These are phyloP conservation scores for Groenewaldozyma salmanticensis DNA, from an alignment of 805 yeast species.

Conservation along the genomic window DNA sequence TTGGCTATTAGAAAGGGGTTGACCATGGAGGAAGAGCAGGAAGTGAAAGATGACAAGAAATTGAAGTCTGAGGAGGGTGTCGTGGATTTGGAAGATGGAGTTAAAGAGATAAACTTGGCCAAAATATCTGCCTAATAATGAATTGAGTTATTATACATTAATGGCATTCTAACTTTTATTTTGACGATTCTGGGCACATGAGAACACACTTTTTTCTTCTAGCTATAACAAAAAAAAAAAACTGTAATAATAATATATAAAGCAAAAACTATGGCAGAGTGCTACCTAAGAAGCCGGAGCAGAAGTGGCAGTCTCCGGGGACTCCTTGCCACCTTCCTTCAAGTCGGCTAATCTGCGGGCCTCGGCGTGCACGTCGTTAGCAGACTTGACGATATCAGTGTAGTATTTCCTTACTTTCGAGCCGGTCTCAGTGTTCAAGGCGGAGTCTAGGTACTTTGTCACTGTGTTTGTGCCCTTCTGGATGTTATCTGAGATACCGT, in stretches of 20 bases:
- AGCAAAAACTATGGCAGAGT: no score
- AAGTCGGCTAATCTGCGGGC: slow-evolving; percentile 61
- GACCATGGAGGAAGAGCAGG: no score
- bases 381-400: slow-evolving; percentile 44
- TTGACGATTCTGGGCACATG: no score
- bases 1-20: slow-evolving; percentile 85
- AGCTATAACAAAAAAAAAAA: no score
- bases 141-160: no score
- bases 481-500: slow-evolving; percentile 33
- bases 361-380: slow-evolving; percentile 57
- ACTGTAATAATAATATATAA: no score
- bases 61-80: neutral
- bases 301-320: no score
- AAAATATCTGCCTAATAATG: no score
- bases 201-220: no score
- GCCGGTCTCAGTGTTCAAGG: slow-evolving; percentile 37
- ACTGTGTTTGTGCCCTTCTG: slow-evolving; percentile 20
- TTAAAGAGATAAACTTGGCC: neutral
- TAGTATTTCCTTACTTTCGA: slow-evolving; percentile 53
- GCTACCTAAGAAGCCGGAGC: no score
- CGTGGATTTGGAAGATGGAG: neutral
- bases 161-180: no score
- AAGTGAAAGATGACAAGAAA: slow-evolving; percentile 4
- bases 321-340: no score
- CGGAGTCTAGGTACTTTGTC: slow-evolving; percentile 26